Evolutionary conservation across 352 stramenopile species (phyloP), one percentile per base, ranked within the genome.

Genomic region (Aphanomyces cochlioides): DNA sequence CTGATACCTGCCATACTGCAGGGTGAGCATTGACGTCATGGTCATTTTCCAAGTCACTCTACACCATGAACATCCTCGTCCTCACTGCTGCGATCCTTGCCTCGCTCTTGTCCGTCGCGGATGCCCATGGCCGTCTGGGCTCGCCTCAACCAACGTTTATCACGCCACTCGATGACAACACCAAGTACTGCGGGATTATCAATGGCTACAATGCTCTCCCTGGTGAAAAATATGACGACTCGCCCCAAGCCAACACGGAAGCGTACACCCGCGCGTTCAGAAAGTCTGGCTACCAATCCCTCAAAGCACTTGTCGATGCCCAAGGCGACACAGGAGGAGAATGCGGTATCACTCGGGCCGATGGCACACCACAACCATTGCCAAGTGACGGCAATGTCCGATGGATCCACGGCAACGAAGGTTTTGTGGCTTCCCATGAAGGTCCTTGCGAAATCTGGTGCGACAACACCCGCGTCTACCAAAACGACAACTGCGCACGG

Each of bases 401-500:
- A 40, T 78, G 73, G 73, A 53, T 69, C 43, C 65, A 78, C 28
- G 64, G 65, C 28, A 37, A 61, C 19, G 73, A 78, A 75, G 73
- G 69, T 8, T 75, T 78, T 41, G 73, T 67, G 38, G 47, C 63
- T 3, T 78, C 73, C 3, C 73, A 78, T 43, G 69, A 78, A 69
- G 79, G 79, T n/a, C 79, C 79, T 17, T 84, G 76, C 15, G 79
- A 86, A 63, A 65, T 84, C 56, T 86, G 79, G 78, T 84, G 77
- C 56, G 79, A 86, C 63, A 74, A 84, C 28, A 73, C 56, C 39
- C 58, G 79, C 5, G 77, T 73, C 13, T 86, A 82, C 57, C 67
- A 72, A 57, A 74, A 84, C 67, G 56, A 78, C 10, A 80, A 84
- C 71, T 82, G 76, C 64, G 75, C 78, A 12, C 69, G 74, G 10